Percentiles rank a stretch among this genome's conserved stretches.
Evolutionary conservation across 164 flowering plant species (phyloP).

Genomic region (Vitis cinerea): DNA sequence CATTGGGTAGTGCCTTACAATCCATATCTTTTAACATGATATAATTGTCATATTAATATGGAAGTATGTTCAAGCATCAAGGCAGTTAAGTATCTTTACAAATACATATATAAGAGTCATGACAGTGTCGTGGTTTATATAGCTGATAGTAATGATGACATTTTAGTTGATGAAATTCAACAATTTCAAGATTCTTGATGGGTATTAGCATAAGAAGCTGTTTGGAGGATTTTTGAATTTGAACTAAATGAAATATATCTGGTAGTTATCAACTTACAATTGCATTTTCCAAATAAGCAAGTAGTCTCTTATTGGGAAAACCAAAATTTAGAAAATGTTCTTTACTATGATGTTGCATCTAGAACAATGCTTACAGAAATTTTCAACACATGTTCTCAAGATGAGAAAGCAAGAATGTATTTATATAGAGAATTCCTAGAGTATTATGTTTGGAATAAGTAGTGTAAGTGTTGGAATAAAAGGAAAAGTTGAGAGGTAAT

Average conservation of each 20-base stretch:
- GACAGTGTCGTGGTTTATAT: no score
- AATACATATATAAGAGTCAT: no score
- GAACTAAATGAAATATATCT: neutral
- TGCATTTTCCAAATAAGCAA: neutral
- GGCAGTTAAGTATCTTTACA: no score
- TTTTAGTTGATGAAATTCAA: neutral
- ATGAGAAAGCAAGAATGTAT: no score
- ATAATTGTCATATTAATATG: neutral
- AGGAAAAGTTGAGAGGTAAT: no score
- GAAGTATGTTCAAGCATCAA: no score
- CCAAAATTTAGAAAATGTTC: neutral
- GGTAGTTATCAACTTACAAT: neutral
- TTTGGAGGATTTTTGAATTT: neutral
- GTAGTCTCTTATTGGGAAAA: neutral
- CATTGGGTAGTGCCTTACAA: slow-evolving; percentile 7
- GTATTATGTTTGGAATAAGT: no score
- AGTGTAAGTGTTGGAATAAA: no score
- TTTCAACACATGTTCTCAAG: no score
- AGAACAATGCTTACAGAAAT: neutral
- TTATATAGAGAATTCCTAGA: no score
- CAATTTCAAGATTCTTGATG: neutral
- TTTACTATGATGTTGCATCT: neutral
- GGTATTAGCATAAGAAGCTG: neutral
- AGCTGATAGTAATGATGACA: no score
- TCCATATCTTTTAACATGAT: neutral